Percentiles rank a stretch among this genome's conserved stretches.
phyloP scores from a whole-genome alignment of 495 filamentous ascomycete genomes.

The Polyplosphaeria fusca region DNA sequence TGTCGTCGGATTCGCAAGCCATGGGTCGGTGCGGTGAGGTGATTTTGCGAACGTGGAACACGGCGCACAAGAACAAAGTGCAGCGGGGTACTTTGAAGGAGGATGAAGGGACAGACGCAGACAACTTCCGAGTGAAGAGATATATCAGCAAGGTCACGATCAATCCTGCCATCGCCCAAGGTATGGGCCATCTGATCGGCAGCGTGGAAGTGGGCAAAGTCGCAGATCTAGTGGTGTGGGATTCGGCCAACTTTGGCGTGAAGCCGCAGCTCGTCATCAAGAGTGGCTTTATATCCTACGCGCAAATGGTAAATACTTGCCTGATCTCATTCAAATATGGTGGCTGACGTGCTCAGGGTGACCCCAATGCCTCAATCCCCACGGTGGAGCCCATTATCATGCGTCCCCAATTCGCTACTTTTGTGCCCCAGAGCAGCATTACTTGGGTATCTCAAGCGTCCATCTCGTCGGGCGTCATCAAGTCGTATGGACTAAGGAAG shows the following conservation, averaged over 20 bases:
- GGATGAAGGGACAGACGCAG: constrained; percentile 77
- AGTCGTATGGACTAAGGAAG: constrained; percentile 71
- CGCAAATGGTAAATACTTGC: constrained; percentile 70
- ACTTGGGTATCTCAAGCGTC: constrained; percentile 79
- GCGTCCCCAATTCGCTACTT: constrained; percentile 79
- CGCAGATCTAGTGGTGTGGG: constrained; percentile 90
- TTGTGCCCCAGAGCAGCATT: constrained; percentile 69
- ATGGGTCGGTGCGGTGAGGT: constrained; percentile 98
- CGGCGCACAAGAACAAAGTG: constrained; percentile 93
- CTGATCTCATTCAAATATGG: neutral
- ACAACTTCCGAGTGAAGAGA: constrained; percentile 90
- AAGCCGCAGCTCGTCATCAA: constrained; percentile 85
- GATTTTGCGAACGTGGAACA: constrained; percentile 93
- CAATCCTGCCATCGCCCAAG: constrained; percentile 92
- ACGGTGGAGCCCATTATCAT: constrained; percentile 84
- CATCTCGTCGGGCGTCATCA: constrained; percentile 61
- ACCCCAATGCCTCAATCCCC: constrained; percentile 90
- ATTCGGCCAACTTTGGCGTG: constrained; percentile 77
- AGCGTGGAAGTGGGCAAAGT: constrained; percentile 87
- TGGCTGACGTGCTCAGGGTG: constrained; percentile 56
- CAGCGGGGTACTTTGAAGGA: constrained; percentile 75
- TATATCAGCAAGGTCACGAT: constrained; percentile 98
- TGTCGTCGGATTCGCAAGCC: constrained; percentile 93
- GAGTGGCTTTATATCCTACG: constrained; percentile 80
- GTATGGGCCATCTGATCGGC: constrained; percentile 86